Percentiles rank a stretch among this genome's conserved stretches.
Evolutionary conservation across 2,329 filamentous ascomycete genomes (phyloP).

Genomic region (Capronia coronata): DNA sequence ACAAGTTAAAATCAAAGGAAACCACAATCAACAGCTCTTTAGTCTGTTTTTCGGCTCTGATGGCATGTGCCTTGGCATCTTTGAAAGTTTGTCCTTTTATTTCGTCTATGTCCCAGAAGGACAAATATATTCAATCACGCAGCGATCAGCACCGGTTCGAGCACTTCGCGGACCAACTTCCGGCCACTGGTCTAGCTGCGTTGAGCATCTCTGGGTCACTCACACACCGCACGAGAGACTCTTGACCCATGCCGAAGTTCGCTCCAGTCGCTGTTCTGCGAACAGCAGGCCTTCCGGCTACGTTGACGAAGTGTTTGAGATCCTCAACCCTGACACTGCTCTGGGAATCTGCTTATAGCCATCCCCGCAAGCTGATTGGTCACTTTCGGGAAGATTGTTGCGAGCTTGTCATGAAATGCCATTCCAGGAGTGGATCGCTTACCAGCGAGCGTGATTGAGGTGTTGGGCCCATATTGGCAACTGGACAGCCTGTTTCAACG

Average conservation of each 20-base stretch:
- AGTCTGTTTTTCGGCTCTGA: background rate
- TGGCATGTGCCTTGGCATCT: background rate
- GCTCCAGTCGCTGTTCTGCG: no score
- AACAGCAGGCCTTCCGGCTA: no score
- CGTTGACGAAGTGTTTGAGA: no score
- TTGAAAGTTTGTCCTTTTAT: background rate
- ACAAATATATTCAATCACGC: no score
- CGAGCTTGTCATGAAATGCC: background rate
- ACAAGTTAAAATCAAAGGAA: background rate
- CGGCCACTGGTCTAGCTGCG: no score
- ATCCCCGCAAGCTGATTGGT: constrained; percentile 5
- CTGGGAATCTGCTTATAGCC: background rate
- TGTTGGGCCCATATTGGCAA: background rate
- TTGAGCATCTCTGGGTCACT: no score
- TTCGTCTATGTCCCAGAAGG: no score
- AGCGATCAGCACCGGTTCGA: no score
- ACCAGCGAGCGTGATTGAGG: background rate
- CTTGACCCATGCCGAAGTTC: no score
- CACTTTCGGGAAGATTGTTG: constrained; percentile 4
- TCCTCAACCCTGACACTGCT: background rate
- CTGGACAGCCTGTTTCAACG: background rate
- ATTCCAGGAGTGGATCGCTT: background rate
- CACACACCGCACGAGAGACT: no score
- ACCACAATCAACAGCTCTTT: background rate
- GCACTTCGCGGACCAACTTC: no score